Base-by-base conservation (phyloP, 139 green algal species). In the Coelastrella sp. region DNA sequence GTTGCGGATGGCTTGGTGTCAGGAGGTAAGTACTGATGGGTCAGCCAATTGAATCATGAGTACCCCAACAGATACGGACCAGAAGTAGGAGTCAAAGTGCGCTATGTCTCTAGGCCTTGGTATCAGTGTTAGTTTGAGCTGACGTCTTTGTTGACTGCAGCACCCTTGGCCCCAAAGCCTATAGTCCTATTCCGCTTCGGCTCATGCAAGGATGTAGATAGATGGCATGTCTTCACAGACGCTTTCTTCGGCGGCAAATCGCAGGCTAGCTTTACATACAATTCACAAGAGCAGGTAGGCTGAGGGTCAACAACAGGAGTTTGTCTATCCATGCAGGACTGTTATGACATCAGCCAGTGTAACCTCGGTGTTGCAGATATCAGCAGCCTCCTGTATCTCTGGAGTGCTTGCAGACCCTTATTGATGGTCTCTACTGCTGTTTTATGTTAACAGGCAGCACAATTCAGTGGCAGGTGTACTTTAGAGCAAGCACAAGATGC, bases 181-280 rank as follows among this genome's bases (percentile, higher is more conserved):
- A 19, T 83, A 8, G 68, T 83, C 4, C 49, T 91, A 70, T 91
- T 84, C 72, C 76, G 20, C 19, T 91, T 91, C 80, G 79, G 76
- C 25, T 61, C 57, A 4, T 68, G 57, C 58, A 20, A 74, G 22
- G 80, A 68, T 17, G 80, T 91, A 25, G 88, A 91, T 24, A 11
- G 24, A 12, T 91, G 88, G 88, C 88, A 91, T 59, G 88, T 88
- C n/a, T 91, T 84, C 65, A 89, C 80, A 19, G 88, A 91, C 35
- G 56, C 88, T 15, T 88, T 78, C 72, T 91, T 91, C 84, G 88
- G 88, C 7, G 88, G 88, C 65, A 74, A 59, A 15, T 91, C 88
- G 14, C 17, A 78, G 49, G 88, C 88, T 7, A 27, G 11, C 59
- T 63, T 90, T 3, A 66, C 9, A 7, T 84, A 76, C 73, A 84